Conservation (phyloP, 768 basidiomycete species). For the Mycena belliarum region DNA sequence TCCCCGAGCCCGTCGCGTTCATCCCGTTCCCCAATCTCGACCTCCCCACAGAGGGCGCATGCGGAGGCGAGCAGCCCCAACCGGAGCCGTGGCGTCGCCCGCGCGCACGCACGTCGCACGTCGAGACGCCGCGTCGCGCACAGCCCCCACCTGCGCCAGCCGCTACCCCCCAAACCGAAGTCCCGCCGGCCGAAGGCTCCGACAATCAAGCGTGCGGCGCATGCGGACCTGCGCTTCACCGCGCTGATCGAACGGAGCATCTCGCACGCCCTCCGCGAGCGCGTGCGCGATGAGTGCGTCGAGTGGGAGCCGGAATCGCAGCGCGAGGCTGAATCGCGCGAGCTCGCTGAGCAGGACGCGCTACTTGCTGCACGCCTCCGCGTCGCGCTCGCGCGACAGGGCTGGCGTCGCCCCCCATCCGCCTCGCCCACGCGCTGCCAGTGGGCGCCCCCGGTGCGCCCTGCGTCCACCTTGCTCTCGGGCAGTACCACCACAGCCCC, state of each 20-base stretch:
- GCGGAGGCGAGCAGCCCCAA: neutral
- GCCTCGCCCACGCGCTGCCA: neutral
- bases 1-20: neutral
- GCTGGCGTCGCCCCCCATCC: neutral
- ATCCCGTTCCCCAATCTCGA: conserved; percentile 12
- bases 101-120: conserved; percentile 13
- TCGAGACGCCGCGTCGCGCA: conserved; percentile 3
- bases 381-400: neutral
- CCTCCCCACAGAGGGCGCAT: neutral
- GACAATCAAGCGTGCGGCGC: neutral
- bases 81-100: conserved; percentile 3
- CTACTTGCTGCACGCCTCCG: conserved; percentile 5
- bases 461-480: conserved; percentile 1
- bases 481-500: neutral
- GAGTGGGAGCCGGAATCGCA: neutral
- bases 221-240: neutral
- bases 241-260: conserved; percentile 16
- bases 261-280: neutral
- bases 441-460: neutral
- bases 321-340: neutral
- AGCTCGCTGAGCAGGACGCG: neutral
- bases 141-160: neutral
- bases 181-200: neutral
- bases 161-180: neutral
- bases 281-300: too few species aligned